phyloP scores from a whole-genome alignment of 305 asterid species.

The Fraxinus platypoda region DNA sequence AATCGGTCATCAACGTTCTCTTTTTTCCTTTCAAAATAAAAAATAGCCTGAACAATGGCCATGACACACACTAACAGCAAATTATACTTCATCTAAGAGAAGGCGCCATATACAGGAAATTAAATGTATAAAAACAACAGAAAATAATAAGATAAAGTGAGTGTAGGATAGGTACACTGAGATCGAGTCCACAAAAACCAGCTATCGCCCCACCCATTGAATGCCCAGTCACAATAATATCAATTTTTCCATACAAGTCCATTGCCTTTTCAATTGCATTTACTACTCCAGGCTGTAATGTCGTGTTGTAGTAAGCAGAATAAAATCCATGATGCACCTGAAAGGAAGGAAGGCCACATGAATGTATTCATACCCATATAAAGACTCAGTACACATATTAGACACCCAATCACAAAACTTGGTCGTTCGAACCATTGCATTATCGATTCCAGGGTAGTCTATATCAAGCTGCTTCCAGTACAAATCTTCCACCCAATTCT shows the following conservation, averaged over 20 bases:
- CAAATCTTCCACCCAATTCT: constrained; percentile 96
- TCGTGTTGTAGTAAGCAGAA: constrained; percentile 84
- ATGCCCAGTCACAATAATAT: constrained; percentile 86
- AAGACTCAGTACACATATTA: not conserved
- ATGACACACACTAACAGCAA: not conserved
- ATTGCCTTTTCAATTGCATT: constrained; percentile 55
- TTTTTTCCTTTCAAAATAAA: not conserved
- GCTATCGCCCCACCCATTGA: constrained; percentile 99
- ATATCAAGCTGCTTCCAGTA: constrained; percentile 95
- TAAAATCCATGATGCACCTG: constrained; percentile 99
- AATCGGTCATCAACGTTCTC: not conserved
- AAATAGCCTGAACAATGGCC: not conserved
- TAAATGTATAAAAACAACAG: constrained; percentile 9
- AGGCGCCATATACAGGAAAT: not conserved
- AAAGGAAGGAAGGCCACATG: constrained; percentile 18
- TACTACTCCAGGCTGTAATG: constrained; percentile 70
- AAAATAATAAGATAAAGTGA: constrained; percentile 7
- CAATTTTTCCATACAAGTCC: constrained; percentile 58
- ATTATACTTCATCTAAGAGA: not conserved
- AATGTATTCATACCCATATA: constrained; percentile 1
- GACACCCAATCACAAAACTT: constrained; percentile 12
- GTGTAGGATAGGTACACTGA: constrained; percentile 48
- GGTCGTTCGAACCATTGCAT: constrained; percentile 65
- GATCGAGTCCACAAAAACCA: constrained; percentile 91
- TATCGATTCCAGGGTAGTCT: constrained; percentile 81